Evolutionary conservation across 2,329 filamentous ascomycete species (phyloP), one percentile per base, ranked within the genome.

Genomic region (Diatrype stigma): DNA sequence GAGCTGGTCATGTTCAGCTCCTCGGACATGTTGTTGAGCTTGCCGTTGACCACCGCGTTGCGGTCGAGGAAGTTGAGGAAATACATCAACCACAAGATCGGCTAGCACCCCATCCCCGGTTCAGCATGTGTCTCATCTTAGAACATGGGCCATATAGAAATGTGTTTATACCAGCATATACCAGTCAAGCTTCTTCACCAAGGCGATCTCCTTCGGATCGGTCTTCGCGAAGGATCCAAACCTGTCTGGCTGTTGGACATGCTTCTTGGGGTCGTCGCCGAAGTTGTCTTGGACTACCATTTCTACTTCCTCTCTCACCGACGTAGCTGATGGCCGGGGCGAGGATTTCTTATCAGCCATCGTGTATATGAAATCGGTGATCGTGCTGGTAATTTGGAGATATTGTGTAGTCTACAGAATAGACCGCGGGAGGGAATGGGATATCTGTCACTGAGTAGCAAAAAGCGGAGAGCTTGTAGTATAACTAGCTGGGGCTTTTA

Each of bases 11-110:
- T 53, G 8, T 61, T 56, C 32, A 77, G 58, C 42, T 76, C 73
- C 4, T 66, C 60, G 34, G 70, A 65, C 28, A 77, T 61, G 16
- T 71, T 69, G 4, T 70, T 70, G 37, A 77, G 60, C 46, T 65
- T 61, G 3, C 69, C 74, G 22, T 60, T 75, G 8, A 79, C 77
- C 52, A 81, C 80, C 52, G 80, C 76, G 52, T 67, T 68, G 23
- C 68, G 60, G 48, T 68, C 67, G 12, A 70, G 60, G 44, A 64
- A 67, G 52, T 63, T 68, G 47, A 64, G 52, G 47, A 63, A 56
- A 49, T 60, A 52, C 58, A 66, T 70, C 21, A 61, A 48, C 67
- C 67, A 71, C 5, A 70, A 56, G 14, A 59, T 65, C 11, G 69
- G 69, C 65, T 63, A 48, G 14, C 6, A 17, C 19, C 37, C 17